A percentile compares a stretch with the other conserved stretches of the same genome.
phyloP scores from a whole-genome alignment of 2,329 filamentous ascomycete species.

The Phialemonium atrogriseum region DNA sequence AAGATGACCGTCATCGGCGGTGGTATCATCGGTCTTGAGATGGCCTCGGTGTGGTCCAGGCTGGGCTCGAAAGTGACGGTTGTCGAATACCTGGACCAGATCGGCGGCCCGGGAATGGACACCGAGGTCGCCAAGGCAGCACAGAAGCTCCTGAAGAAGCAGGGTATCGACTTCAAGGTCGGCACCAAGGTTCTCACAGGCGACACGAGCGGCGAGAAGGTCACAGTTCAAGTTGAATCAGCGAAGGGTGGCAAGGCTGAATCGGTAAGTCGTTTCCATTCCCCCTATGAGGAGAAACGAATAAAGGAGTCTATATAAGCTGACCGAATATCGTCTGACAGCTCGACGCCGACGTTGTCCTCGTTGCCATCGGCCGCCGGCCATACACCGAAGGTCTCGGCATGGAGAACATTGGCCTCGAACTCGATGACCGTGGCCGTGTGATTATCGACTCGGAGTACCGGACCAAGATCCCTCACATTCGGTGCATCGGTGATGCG shows the following conservation, averaged over 20 bases:
- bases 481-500: slow-evolving; percentile 90
- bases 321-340: too few relatives aligned
- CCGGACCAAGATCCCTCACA: slow-evolving; percentile 95
- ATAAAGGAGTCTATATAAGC: too few relatives aligned
- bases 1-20: slow-evolving; percentile 96
- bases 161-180: slow-evolving; percentile 97
- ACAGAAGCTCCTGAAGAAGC: slow-evolving; percentile 91
- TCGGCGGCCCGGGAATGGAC: slow-evolving; percentile 97
- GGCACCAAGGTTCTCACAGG: slow-evolving; percentile 90
- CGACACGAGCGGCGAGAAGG: slow-evolving; percentile 66
- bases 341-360: slow-evolving; percentile 90
- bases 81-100: slow-evolving; percentile 92
- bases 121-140: slow-evolving; percentile 81
- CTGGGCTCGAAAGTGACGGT: slow-evolving; percentile 92
- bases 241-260: slow-evolving; percentile 96
- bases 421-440: slow-evolving; percentile 87
- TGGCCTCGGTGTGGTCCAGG: slow-evolving; percentile 96
- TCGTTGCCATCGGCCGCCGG: slow-evolving; percentile 91
- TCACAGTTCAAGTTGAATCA: slow-evolving; percentile 81
- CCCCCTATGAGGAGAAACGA: too few relatives aligned
- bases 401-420: slow-evolving; percentile 87
- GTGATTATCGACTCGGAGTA: slow-evolving; percentile 98
- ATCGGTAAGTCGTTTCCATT: slow-evolving; percentile 50
- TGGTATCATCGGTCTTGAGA: slow-evolving; percentile 97
- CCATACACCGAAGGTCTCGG: slow-evolving; percentile 90